Conservation (phyloP, 495 filamentous ascomycete species). For the Trichocladium uniseriatum region DNA sequence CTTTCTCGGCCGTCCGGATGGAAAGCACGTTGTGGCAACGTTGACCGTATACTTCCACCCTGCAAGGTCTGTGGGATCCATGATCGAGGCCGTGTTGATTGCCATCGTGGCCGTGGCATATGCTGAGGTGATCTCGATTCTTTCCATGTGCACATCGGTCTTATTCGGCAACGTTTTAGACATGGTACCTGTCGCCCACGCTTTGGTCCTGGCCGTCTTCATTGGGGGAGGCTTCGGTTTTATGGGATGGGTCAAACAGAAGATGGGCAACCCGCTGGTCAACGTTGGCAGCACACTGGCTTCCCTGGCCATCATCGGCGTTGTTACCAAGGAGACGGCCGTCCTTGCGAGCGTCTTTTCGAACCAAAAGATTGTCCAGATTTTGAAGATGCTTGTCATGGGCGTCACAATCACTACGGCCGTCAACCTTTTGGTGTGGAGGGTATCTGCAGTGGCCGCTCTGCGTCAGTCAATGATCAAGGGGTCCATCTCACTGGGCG, state of each 20-base stretch:
- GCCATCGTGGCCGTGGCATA: constrained; percentile 76
- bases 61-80: constrained; percentile 79
- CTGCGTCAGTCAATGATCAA: constrained; percentile 67
- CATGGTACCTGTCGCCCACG: constrained; percentile 63
- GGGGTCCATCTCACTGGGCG: constrained; percentile 65
- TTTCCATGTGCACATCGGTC: constrained; percentile 78
- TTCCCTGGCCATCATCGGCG: constrained; percentile 82
- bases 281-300: constrained; percentile 86
- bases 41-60: constrained; percentile 95
- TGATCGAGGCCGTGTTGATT: constrained; percentile 81
- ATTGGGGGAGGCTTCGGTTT: constrained; percentile 83
- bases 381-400: constrained; percentile 86
- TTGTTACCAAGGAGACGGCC: constrained; percentile 85
- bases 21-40: constrained; percentile 92
- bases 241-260: constrained; percentile 89
- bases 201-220: constrained; percentile 74
- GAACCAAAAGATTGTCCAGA: constrained; percentile 73
- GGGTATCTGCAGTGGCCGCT: constrained; percentile 67
- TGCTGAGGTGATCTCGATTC: constrained; percentile 67
- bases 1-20: constrained; percentile 76
- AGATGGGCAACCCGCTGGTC: constrained; percentile 73
- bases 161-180: constrained; percentile 59
- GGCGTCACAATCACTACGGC: constrained; percentile 65
- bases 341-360: constrained; percentile 74
- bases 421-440: constrained; percentile 73